Base-by-base conservation (phyloP, 352 stramenopile genomes). In the Globisporangium nunn region DNA sequence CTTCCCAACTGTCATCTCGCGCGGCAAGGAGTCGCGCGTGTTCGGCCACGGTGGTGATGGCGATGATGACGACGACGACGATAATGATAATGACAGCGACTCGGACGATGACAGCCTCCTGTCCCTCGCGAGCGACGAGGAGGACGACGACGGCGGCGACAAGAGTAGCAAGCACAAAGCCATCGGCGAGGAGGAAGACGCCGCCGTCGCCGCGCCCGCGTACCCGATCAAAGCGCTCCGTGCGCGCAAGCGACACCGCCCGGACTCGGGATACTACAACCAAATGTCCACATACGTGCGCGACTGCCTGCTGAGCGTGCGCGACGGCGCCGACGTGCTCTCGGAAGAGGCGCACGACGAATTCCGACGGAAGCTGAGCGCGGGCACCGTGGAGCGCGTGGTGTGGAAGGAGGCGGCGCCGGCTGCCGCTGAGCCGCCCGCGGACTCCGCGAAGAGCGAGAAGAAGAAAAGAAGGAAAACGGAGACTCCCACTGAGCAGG, bases 201-300 rank as follows among this genome's bases (percentile, higher is more conserved):
- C 11, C 37, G 54, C 12, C 2, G 48, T 11, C 59, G 3, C 28
- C 18, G 39, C 29, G 31, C 8, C 37, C 18, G 39, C 29, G 31
- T 91, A 91, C 64, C 75, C 78, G 50, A 90, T 91, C 65, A 89
- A 89, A 67, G 82, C 71, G 10, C 63, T 62, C 54, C 81, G 85
- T 17, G 85, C 81, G 28, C 71, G 81, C 44, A 95, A 95, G 66
- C 72, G 85, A 45, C 81, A 93, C 72, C 85, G 82, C 0, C 85
- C 85, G 14, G 78, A 92, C 63, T 90, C 81, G 12, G 71, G 75
- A 0, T 93, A 95, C 66, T 88, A 83, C 67, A 84, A 83, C 58
- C 78, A 87, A 46, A 93, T 95, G 82, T 91, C 85, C 14, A 89
- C 79, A 29, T 89, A 88, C 52, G 80, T 95, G 54, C 79, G 81